Evolutionary conservation across 2,329 filamentous ascomycete genomes (phyloP), one percentile per base, ranked within the genome.

Genomic region (Diaporthe australafricana): DNA sequence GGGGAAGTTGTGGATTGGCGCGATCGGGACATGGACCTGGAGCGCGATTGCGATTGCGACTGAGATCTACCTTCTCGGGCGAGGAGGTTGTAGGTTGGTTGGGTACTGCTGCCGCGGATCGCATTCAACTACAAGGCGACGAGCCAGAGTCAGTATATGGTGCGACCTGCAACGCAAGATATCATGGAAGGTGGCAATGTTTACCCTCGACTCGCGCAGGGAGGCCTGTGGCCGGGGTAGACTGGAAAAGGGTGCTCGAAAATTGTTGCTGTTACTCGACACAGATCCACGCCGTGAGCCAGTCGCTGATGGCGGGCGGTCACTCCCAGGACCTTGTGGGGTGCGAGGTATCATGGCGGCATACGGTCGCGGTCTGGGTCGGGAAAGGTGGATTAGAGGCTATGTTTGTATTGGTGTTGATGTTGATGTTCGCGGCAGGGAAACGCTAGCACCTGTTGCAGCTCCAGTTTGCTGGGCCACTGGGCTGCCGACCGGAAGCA

Each of bases 81-180:
- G 35, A 85, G 76, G 72, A 80, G 80, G 74, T 84, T 85, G 77
- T 84, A 84, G 5, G 78, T 77, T 1, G 79, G 77, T 42, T 81
- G 79, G 5, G 71, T 75, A 9, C 77, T 77, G 20, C 76, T 77
- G 52, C 73, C 75, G 17, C 80, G 77, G 20, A 77, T 75, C n/a
- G 73, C 74, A 20, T 75, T 74, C 67, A 80, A 76, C 79, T 80
- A 66, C 8, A 25, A 30, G 9, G 6, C 7, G 16, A 1, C 25
- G 14, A 14, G 22, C 12, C 17, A n/a, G 22, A 53, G 62, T 65
- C 52, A 55, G 27, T 5, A 25, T n/a, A 30, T 1, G 27, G 12
- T 25, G 3, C 12, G 27, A 48, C 20, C 25, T 35, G 45, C 47
- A 38, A 7, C 8, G 60, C 22, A 25, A 17, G 47, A 40, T 17